Evolutionary conservation across 225 moss, liverwort and hornwort species (phyloP), one percentile per base, ranked within the genome.

Genomic region (Takakia lepidozioides): DNA sequence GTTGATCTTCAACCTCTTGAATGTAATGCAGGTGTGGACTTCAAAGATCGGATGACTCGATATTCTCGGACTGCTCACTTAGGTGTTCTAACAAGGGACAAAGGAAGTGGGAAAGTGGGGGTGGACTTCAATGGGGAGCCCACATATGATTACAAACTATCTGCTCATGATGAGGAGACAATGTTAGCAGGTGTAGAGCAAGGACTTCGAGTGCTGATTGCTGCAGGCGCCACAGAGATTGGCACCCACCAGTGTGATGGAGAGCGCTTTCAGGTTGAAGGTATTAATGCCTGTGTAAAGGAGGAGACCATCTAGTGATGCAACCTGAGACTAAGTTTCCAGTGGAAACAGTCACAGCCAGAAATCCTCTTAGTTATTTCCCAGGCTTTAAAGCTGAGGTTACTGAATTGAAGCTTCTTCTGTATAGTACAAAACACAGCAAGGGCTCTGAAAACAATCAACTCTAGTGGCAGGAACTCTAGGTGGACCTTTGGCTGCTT

Each of bases 181-280:
- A 21, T 84, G 46, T 4, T 71, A 6, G 69, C 61, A 3, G 77
- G 66, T 10, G 21, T 87, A 0, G 67, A 66, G 43, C 74, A 66
- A 26, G 70, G 76, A 29, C 62, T 95, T 11, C 59, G 84, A 8
- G 80, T 81, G 7, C 17, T 95, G 53, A 57, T 73, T 2, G 90
- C 90, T 4, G 90, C 87, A 16, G 95, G 95, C 5, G 95, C 95
- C 35, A 73, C 63, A 5, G 86, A 80, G 55, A 54, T 95, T 13
- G 95, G 90, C 46, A 80, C 75, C 3, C 43, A 82, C 3, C 95
- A 90, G n/a, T 20, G 63, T 15, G 73, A 75, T 19, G 87, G 71
- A 20, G 80, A 87, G 60, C 70, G 73, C 19, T 79, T 79, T 38
- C 25, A 52, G 32, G 38, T 43, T 59, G 32, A 54, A 25, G 43